These are phyloP conservation scores for Fusarium denticulatum DNA, from an alignment of 2,329 filamentous ascomycete species.

Conservation along the genomic window DNA sequence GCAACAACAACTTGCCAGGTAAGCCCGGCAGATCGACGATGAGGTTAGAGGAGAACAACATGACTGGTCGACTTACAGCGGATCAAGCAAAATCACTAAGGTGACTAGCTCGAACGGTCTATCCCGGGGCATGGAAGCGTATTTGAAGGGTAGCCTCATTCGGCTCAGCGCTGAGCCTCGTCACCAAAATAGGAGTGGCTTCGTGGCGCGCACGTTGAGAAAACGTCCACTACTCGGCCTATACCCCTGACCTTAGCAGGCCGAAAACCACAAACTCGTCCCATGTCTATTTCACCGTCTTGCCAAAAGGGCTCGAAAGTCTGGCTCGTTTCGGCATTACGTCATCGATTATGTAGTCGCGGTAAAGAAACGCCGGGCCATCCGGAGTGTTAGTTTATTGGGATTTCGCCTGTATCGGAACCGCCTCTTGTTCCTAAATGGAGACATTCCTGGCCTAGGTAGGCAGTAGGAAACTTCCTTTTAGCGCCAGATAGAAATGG, in stretches of 20 bases:
- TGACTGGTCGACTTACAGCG: slow-evolving; percentile 14
- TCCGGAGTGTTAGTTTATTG: slow-evolving; percentile 9
- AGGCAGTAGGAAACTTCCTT: background rate
- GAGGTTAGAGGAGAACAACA: slow-evolving; percentile 17
- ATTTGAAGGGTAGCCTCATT: slow-evolving; percentile 23
- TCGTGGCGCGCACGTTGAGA: slow-evolving; percentile 26
- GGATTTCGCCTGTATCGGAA: background rate
- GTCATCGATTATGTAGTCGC: slow-evolving; percentile 31
- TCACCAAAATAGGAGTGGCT: slow-evolving; percentile 18
- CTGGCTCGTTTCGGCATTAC: slow-evolving; percentile 16
- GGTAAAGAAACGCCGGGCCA: slow-evolving; percentile 29
- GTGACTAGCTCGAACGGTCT: slow-evolving; percentile 33
- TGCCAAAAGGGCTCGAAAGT: slow-evolving; percentile 13
- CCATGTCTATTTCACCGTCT: slow-evolving; percentile 29
- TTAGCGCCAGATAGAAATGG: background rate
- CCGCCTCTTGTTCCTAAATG: background rate
- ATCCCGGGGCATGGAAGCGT: slow-evolving; percentile 21
- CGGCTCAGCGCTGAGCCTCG: slow-evolving; percentile 26
- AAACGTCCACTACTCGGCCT: slow-evolving; percentile 22
- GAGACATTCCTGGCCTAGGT: background rate
- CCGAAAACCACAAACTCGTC: slow-evolving; percentile 28
- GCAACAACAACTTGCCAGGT: slow-evolving; percentile 3
- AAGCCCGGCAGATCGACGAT: slow-evolving; percentile 38
- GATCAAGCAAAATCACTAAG: slow-evolving; percentile 24
- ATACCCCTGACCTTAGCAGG: slow-evolving; percentile 26